Evolutionary conservation across 148 eudicot genomes (phyloP), one percentile per base, ranked within the genome.

Genomic region (Oxyria digyna): DNA sequence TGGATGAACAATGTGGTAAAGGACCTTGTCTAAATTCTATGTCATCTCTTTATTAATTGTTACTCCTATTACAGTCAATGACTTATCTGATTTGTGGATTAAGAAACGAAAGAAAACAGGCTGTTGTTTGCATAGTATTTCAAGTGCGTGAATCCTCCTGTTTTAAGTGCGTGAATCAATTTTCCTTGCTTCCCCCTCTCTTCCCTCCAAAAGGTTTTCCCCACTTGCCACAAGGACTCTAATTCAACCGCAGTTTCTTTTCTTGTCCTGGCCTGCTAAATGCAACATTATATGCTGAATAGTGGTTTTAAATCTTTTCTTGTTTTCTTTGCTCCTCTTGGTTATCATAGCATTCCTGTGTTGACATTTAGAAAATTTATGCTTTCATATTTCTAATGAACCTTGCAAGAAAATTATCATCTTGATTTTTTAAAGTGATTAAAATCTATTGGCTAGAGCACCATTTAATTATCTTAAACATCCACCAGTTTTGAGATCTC

Each of bases 1-100:
- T 95, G 97, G 99, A 67, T 95, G 69, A 95, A 95, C 84, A 88
- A 85, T 80, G 87, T 87, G 99, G 99, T 91, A 88, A 14, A 12
- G n/a, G 18, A 57, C 37, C 64, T 27, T 27, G 64, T 29, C 64
- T 54, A 1, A 54, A 10, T 31, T 8, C 62, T 54, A 21, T 9
- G 11, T 54, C 31, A 0, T 23, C 62, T 24, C 5, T 9, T 54
- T 54, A 11, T 10, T 21, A 9, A 54, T 54, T 54, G 26, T 54
- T 54, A 23, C 23, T 24, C 23, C 4, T 24, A 24, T 54, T 23
- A 11, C 24, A 31, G 62, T 26, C 15, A 54, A 54, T 54, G 62
- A 54, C 5, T 23, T 54, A 9, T 54, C 62, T 54, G 27, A 7
- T 49, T 8, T 13, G 18, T 45, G 57, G 26, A 49, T 49, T 1